A percentile compares a stretch with the other conserved stretches of the same genome.
Conservation (phyloP, 768 basidiomycete species). For the Vishniacozyma victoriae region DNA sequence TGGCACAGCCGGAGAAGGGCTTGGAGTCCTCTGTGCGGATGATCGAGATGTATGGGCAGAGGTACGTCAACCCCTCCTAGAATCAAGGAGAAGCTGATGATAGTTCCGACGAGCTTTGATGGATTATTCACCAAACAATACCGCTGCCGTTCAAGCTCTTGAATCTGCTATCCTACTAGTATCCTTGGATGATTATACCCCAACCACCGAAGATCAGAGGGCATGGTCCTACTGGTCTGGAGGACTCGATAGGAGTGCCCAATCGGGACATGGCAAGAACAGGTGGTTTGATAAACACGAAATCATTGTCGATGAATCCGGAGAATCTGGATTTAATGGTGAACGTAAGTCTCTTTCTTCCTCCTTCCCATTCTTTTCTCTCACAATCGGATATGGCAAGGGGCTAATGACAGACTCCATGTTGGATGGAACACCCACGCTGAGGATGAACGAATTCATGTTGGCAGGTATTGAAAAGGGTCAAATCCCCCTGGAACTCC, state of each 20-base stretch:
- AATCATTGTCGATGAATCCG: conserved; percentile 87
- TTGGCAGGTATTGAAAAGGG: conserved; percentile 65
- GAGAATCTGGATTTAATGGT: conserved; percentile 92
- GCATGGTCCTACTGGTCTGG: conserved; percentile 80
- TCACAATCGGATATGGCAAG: not conserved
- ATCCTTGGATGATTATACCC: conserved; percentile 72
- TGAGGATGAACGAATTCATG: conserved; percentile 91
- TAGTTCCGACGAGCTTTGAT: conserved; percentile 64
- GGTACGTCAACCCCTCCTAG: conserved; percentile 47
- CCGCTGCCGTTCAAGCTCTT: conserved; percentile 64
- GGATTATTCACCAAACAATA: conserved; percentile 63
- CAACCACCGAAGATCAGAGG: conserved; percentile 67
- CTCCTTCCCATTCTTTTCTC: not conserved
- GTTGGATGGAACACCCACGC: conserved; percentile 83
- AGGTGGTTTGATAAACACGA: conserved; percentile 98
- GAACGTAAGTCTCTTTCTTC: conserved; percentile 53
- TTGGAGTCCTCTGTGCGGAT: conserved; percentile 80
- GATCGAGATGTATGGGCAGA: conserved; percentile 87
- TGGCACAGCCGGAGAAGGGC: conserved; percentile 55
- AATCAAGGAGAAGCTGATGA: not conserved
- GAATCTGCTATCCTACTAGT: conserved; percentile 86
- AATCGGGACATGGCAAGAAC: conserved; percentile 66
- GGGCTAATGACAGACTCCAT: conserved; percentile 33
- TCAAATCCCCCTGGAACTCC: conserved; percentile 70
- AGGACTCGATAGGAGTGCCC: conserved; percentile 25